Evolutionary conservation across 768 basidiomycete species (phyloP).

Genomic region (Rhodotorula toruloides): DNA sequence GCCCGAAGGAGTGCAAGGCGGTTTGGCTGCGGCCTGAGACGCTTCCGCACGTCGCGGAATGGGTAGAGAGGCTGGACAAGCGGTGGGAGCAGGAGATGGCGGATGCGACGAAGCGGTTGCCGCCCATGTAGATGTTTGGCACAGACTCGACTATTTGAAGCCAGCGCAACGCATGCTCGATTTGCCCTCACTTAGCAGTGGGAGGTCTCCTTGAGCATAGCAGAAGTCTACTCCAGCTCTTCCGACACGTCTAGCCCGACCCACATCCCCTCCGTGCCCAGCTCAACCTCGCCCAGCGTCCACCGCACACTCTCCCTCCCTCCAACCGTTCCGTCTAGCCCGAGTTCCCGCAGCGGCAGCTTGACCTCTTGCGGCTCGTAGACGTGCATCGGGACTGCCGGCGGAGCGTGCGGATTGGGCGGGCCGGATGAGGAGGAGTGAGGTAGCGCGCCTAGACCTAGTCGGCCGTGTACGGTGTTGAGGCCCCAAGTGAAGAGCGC

Average conservation of each 20-base stretch:
- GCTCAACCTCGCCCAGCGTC: slow-evolving; percentile 23
- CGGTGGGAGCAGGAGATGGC: slow-evolving; percentile 1
- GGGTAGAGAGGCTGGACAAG: slow-evolving; percentile 11
- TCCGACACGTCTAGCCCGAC: slow-evolving; percentile 1
- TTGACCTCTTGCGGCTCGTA: slow-evolving; percentile 11
- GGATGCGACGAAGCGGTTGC: slow-evolving; percentile 10
- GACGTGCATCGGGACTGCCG: neutral
- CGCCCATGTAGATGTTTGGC: neutral
- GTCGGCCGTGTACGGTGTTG: slow-evolving; percentile 18
- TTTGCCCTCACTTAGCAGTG: too few species aligned
- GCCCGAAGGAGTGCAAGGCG: neutral
- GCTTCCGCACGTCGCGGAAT: neutral
- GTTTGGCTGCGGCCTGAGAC: neutral
- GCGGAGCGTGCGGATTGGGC: neutral
- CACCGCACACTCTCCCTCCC: slow-evolving; percentile 3
- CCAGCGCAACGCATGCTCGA: neutral
- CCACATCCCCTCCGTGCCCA: slow-evolving; percentile 30
- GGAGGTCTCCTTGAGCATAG: neutral
- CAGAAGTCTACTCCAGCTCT: neutral
- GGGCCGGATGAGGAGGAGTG: neutral
- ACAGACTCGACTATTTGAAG: neutral
- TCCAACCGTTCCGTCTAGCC: neutral
- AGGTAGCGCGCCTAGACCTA: slow-evolving; percentile 17
- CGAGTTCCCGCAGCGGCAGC: slow-evolving; percentile 17
- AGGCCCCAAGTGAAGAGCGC: slow-evolving; percentile 29